Percentiles rank a stretch among this genome's conserved stretches.
phyloP scores from a whole-genome alignment of 2,329 filamentous ascomycete species.

The Neofusicoccum laricinum region DNA sequence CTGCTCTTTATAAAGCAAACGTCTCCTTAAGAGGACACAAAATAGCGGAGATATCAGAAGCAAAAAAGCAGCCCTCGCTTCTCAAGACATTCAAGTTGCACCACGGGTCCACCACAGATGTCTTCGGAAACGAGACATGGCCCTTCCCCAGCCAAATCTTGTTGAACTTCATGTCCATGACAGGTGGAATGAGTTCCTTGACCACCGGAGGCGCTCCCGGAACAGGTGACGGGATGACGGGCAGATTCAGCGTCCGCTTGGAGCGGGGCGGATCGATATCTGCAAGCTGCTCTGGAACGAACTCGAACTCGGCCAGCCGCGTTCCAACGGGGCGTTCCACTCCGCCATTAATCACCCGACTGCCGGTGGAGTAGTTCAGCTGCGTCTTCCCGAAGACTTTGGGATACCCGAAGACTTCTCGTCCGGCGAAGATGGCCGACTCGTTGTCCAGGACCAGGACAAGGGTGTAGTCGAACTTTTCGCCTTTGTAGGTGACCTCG shows the following conservation, averaged over 20 bases:
- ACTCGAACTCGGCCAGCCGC: not conserved
- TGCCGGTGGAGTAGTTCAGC: not conserved
- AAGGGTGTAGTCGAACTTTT: slow-evolving; percentile 3
- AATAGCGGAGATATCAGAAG: not conserved
- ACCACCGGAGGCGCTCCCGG: not conserved
- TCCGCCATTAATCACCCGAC: not conserved
- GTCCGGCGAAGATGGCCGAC: slow-evolving; percentile 3
- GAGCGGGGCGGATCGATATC: no score
- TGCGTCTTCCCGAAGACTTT: slow-evolving; percentile 6
- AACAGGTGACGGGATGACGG: not conserved
- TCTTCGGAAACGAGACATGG: not conserved
- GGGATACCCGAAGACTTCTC: slow-evolving; percentile 12
- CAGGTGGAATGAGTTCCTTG: not conserved
- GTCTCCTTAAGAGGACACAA: not conserved
- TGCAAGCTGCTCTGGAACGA: not conserved
- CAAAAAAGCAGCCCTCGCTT: not conserved
- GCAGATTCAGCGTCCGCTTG: not conserved
- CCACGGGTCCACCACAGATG: not conserved
- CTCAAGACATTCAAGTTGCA: not conserved
- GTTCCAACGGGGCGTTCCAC: not conserved
- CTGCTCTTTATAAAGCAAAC: not conserved
- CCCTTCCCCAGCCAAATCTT: not conserved
- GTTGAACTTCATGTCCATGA: not conserved
- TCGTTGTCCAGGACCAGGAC: slow-evolving; percentile 15
- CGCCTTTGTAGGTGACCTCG: not conserved